Evolutionary conservation across 306 rosid genomes (phyloP), one percentile per base, ranked within the genome.

Genomic region (Glycine soja): DNA sequence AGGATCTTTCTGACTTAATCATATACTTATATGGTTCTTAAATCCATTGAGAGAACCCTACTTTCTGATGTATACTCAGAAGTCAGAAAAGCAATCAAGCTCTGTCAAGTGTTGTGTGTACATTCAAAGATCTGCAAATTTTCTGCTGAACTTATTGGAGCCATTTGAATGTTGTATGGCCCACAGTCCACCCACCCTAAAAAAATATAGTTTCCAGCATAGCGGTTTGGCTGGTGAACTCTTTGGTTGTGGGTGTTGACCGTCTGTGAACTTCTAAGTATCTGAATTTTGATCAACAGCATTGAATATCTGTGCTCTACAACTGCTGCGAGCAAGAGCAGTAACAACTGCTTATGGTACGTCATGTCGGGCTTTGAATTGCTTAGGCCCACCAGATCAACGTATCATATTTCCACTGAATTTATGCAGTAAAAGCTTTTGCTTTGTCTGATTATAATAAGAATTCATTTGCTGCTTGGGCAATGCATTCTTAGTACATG

Each of bases 121-220:
- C 75, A 63, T 62, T 38, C 66, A 80, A 51, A 38, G 58, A 64
- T 62, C 85, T 53, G 76, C 62, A 74, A 30, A 65, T 0, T 14
- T 24, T 70, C 18, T 68, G 76, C n/a, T 52, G 52, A 74, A 38
- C 69, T 64, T 38, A 36, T 30, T 53, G 69, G 19, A 19, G 19
- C 24, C 34, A 24, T 46, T 64, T 64, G 40, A 81, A 81, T 73
- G 76, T 15, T 50, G 5, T 72, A 66, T 47, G 62, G 18, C 40
- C 70, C 70, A 47, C 50, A 46, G 48, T 58, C 34, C 82, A 78
- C 45, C 70, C 45, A 67, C 58, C 63, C 58, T 30, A 68, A 78
- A 67, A 42, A 67, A 6, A 43, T 45, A 45, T 45, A 15, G 70
- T 70, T 45, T 30, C 61, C 51, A 69, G 47, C 50, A 56, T 63